phyloP scores from a whole-genome alignment of 2,329 filamentous ascomycete species.

The Zymoseptoria tritici region DNA sequence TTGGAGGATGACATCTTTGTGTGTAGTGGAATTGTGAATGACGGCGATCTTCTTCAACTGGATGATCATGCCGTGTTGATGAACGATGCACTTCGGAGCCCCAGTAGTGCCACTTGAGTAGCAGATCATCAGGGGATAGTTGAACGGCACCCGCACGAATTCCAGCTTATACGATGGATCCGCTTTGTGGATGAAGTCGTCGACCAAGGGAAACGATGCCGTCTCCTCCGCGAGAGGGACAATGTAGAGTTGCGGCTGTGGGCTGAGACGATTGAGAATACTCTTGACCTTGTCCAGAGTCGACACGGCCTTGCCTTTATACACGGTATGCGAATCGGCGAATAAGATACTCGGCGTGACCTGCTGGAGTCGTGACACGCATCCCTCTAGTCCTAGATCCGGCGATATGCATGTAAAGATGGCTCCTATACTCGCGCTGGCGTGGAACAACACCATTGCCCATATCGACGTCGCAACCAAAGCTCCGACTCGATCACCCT shows the following conservation, averaged over 20 bases:
- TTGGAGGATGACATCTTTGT: slow-evolving; percentile 37
- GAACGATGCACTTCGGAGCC: slow-evolving; percentile 37
- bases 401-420: slow-evolving; percentile 41
- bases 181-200: slow-evolving; percentile 30
- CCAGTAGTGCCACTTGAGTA: slow-evolving; percentile 39
- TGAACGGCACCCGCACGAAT: slow-evolving; percentile 36
- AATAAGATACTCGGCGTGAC: slow-evolving; percentile 36
- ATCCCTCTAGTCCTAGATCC: slow-evolving; percentile 34
- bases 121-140: slow-evolving; percentile 37
- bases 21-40: slow-evolving; percentile 38
- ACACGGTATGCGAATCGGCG: slow-evolving; percentile 34
- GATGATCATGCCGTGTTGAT: slow-evolving; percentile 35
- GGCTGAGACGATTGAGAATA: slow-evolving; percentile 26
- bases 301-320: slow-evolving; percentile 33
- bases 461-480: slow-evolving; percentile 38
- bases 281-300: slow-evolving; percentile 28
- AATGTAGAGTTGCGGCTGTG: slow-evolving; percentile 23
- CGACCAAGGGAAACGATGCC: slow-evolving; percentile 21
- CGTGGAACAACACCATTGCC: slow-evolving; percentile 37
- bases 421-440: slow-evolving; percentile 35
- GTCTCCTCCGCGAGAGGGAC: slow-evolving; percentile 20
- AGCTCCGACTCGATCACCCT: slow-evolving; percentile 35
- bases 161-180: slow-evolving; percentile 26
- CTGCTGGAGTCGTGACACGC: slow-evolving; percentile 34
- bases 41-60: slow-evolving; percentile 39